Conservation (phyloP, 129 eudicot genomes). For the Gnaphalium uliginosum region DNA sequence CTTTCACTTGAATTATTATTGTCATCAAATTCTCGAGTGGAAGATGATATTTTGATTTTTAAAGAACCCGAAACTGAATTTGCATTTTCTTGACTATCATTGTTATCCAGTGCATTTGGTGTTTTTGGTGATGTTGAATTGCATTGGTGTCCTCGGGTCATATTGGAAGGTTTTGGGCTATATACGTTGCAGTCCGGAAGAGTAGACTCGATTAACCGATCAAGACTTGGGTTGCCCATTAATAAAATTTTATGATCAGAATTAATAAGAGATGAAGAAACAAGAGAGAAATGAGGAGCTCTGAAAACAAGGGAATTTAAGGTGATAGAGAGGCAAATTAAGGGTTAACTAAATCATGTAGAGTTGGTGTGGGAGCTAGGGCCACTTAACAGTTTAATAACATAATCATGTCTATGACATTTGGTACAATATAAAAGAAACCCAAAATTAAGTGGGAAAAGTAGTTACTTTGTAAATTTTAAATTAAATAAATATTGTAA, state of each 20-base stretch:
- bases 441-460: not conserved
- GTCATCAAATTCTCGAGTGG: slow-evolving; percentile 7
- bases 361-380: slow-evolving; percentile 23
- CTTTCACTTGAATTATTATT: not conserved
- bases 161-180: slow-evolving; percentile 3
- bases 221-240: slow-evolving; percentile 35
- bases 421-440: slow-evolving; percentile 25
- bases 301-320: slow-evolving; percentile 36
- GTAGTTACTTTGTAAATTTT: not conserved
- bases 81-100: not conserved
- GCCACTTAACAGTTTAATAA: slow-evolving; percentile 8
- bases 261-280: not conserved
- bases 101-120: not conserved
- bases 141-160: slow-evolving; percentile 23
- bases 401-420: slow-evolving; percentile 30
- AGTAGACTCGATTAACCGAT: slow-evolving; percentile 3
- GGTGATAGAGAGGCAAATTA: slow-evolving; percentile 34
- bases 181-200: not conserved
- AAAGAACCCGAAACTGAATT: slow-evolving; percentile 7
- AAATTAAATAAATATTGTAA: not conserved
- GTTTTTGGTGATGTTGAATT: slow-evolving; percentile 22
- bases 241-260: not conserved
- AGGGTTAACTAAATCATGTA: slow-evolving; percentile 20
- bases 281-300: slow-evolving; percentile 27
- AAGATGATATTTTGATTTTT: slow-evolving; percentile 18